Base-by-base conservation (phyloP, 2,329 filamentous ascomycete species). In the Hirsutella rhossiliensis region DNA sequence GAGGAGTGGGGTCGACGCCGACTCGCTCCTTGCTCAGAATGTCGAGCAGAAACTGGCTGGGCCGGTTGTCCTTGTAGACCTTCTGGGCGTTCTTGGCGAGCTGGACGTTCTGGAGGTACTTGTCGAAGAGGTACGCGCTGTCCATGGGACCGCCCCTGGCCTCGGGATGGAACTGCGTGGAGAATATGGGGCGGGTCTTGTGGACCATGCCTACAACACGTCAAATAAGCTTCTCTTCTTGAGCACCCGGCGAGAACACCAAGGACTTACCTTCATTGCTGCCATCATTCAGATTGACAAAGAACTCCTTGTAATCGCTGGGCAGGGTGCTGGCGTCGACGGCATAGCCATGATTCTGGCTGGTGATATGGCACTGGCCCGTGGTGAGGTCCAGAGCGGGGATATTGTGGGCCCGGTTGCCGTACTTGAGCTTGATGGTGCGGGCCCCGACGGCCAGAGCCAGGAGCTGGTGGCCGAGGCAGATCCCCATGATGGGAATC, bases 321-420 rank as follows among this genome's bases (percentile, higher is more conserved):
- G 86, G 79, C 36, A 98, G 73, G 11, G 87, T 95, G 47, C 76
- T 74, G 6, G 85, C 78, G 59, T 97, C 90, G 47, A 98, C 86
- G 38, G 90, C 92, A 59, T 97, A 98, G 50, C 92, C 92, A 69
- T 97, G 92, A 72, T 97, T 97, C 74, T 98, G 92, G 64, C 83
- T 89, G 47, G 90, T 97, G 65, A 97, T 97, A 73, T 97, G 90
- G 79, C 92, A 97, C 65, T 90, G 87, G 46, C 92, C 90, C 32
- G 90, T 97, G 48, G 86, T 95, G 63, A 96, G 73, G 62, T 97
- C 90, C 46, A 97, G 73, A 48, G 89, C 88, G 9, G 92, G 92
- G 57, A 97, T 97, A 75, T 98, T 98, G 75, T 97, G 92, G 17
- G 89, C 92, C 55, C 92, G 85, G 77, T 98, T 98, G 60, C 92